Percentiles rank a stretch among this genome's conserved stretches.
phyloP scores from a whole-genome alignment of 176 grass and related monocot genomes.

The Rhynchospora breviuscula region DNA sequence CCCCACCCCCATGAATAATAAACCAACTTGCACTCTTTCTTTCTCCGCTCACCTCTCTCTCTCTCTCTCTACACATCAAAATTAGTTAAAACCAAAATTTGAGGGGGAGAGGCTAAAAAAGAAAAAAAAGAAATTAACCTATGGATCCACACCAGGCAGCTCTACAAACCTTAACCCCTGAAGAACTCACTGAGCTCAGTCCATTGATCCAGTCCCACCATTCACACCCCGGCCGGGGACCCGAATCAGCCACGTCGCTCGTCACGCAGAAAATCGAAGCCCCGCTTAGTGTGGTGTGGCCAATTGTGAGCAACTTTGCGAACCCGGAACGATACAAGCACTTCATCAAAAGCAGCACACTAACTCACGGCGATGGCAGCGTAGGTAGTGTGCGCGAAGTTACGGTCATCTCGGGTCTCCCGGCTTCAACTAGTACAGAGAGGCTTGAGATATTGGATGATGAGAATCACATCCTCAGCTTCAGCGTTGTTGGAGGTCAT shows the following conservation, averaged over 20 bases:
- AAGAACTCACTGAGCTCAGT: conserved; percentile 16
- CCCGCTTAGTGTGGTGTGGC: conserved; percentile 66
- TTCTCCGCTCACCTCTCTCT: background rate
- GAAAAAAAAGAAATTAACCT: background rate
- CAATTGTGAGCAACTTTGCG: conserved; percentile 69
- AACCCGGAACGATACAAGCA: conserved; percentile 88
- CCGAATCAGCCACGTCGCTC: conserved; percentile 69
- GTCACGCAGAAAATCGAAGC: conserved; percentile 71
- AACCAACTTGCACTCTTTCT: conserved; percentile 1
- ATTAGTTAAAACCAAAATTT: background rate
- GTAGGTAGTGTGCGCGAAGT: conserved; percentile 93
- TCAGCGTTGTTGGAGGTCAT: conserved; percentile 67
- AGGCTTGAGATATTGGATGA: conserved; percentile 95
- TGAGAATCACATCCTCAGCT: conserved; percentile 76
- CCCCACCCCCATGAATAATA: conserved; percentile 8
- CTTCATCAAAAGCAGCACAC: conserved; percentile 77
- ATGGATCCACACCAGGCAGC: conserved; percentile 25
- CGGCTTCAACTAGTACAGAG: conserved; percentile 83
- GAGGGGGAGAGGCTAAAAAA: background rate
- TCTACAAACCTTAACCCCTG: conserved; percentile 11
- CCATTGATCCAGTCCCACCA: conserved; percentile 48
- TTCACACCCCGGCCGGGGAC: conserved; percentile 33
- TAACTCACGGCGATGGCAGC: conserved; percentile 52
- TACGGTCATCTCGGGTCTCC: conserved; percentile 75
- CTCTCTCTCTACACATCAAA: background rate